Percentiles rank a stretch among this genome's conserved stretches.
Evolutionary conservation across 257 asterid genomes (phyloP).

Genomic region (Leptodermis oblonga): DNA sequence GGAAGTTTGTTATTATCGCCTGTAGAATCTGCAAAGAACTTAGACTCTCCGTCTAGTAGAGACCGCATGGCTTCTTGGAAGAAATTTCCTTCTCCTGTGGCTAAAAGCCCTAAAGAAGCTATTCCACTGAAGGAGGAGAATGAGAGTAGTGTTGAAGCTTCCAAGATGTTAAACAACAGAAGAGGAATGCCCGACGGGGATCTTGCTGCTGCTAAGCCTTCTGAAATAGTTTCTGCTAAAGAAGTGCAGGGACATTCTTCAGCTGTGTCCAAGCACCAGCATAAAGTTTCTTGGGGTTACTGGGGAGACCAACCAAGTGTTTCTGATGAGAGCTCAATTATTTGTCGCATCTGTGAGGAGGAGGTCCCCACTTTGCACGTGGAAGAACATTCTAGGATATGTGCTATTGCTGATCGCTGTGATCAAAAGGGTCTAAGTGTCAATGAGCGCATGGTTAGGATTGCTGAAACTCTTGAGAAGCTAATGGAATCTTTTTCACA

Average conservation of each 20-base stretch:
- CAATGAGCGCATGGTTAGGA: constrained; percentile 76
- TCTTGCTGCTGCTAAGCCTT: constrained; percentile 52
- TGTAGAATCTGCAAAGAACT: constrained; percentile 40
- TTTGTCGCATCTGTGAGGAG: constrained; percentile 98
- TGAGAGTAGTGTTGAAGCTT: constrained; percentile 43
- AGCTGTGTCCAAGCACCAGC: constrained; percentile 54
- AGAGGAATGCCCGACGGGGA: constrained; percentile 51
- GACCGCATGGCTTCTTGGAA: constrained; percentile 90
- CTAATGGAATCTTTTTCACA: constrained; percentile 75
- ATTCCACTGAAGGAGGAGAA: constrained; percentile 41
- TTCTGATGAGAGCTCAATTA: constrained; percentile 84
- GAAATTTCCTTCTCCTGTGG: constrained; percentile 73
- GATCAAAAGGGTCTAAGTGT: constrained; percentile 92
- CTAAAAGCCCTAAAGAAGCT: constrained; percentile 65
- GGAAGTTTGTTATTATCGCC: constrained; percentile 39
- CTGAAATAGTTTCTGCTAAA: constrained; percentile 49
- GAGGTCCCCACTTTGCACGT: constrained; percentile 95
- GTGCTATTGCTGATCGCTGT: constrained; percentile 96
- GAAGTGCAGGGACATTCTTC: constrained; percentile 49
- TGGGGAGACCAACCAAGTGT: constrained; percentile 87
- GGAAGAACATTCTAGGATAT: constrained; percentile 96
- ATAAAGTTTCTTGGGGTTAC: constrained; percentile 77
- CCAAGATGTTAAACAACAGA: constrained; percentile 38
- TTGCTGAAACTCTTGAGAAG: constrained; percentile 91
- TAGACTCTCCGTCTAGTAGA: constrained; percentile 52